phyloP scores from a whole-genome alignment of 2,329 filamentous ascomycete species.

The Cytospora paraplurivora region DNA sequence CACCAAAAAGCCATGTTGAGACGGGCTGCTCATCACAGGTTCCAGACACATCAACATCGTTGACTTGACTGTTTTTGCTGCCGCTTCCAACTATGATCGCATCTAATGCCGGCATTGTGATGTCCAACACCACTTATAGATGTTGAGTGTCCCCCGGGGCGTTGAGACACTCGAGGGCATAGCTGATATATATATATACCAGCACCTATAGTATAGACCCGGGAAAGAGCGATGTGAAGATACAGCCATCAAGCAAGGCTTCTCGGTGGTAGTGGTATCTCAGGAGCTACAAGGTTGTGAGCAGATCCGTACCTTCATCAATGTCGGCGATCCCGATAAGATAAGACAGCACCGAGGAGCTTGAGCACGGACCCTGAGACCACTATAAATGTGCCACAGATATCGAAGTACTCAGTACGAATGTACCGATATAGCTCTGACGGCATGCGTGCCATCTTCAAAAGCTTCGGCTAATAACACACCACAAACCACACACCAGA shows the following conservation, averaged over 20 bases:
- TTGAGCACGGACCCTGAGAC: constrained; percentile 7
- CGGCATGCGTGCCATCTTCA: constrained; percentile 1
- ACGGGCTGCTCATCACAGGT: not conserved
- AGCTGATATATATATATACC: no score
- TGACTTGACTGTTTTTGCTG: not conserved
- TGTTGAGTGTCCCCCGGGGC: no score
- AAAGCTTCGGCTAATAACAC: constrained; percentile 4
- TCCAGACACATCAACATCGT: not conserved
- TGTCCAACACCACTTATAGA: not conserved
- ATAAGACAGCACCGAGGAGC: constrained; percentile 5
- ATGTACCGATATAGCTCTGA: constrained; percentile 4
- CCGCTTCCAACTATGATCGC: not conserved
- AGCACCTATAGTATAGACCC: no score
- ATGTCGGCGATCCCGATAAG: not conserved
- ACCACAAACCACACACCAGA: not conserved
- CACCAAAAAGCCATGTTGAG: not conserved
- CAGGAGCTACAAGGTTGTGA: no score
- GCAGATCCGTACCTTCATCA: not conserved
- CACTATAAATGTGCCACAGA: not conserved
- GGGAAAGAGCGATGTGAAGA: no score
- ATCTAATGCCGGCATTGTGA: not conserved
- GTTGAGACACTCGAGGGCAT: no score
- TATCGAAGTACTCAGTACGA: not conserved
- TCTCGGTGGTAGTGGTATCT: no score
- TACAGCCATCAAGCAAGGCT: no score